These are phyloP conservation scores for Simplicillium sp. DNA, from an alignment of 2,329 filamentous ascomycete species.

Conservation along the genomic window DNA sequence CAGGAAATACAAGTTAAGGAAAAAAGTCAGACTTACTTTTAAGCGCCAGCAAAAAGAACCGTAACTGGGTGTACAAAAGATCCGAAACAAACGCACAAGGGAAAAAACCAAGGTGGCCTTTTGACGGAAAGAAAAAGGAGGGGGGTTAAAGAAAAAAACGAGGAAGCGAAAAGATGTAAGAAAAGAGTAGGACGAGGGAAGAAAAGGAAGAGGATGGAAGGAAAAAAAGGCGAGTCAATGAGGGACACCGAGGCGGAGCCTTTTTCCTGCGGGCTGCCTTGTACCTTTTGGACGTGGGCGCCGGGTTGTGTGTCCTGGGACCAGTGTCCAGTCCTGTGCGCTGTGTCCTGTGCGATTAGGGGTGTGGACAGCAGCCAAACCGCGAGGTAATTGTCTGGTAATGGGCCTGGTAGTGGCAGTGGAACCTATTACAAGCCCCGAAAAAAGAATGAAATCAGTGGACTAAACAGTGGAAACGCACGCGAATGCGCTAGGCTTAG, in stretches of 20 bases:
- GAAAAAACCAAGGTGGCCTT: constrained; percentile 34
- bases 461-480: no score
- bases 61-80: constrained; percentile 31
- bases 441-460: no score
- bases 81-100: constrained; percentile 34
- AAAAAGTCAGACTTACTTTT: constrained; percentile 37
- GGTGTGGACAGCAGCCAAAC: no score
- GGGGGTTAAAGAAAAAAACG: constrained; percentile 11
- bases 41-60: constrained; percentile 40
- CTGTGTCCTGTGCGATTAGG: no score
- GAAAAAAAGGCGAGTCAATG: constrained; percentile 14
- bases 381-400: no score
- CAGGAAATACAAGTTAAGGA: constrained; percentile 6
- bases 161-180: constrained; percentile 18
- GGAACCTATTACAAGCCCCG: no score
- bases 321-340: no score
- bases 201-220: constrained; percentile 15
- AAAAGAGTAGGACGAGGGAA: constrained; percentile 17
- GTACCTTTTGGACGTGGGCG: not conserved
- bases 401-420: no score
- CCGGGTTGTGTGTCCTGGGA: not conserved
- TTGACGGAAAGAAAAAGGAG: constrained; percentile 8
- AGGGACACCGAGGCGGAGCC: constrained; percentile 1
- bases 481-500: no score
- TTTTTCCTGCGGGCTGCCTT: no score